Evolutionary conservation across 1,284 basidiomycete species (phyloP).

Genomic region (Pseudozyma pruni): DNA sequence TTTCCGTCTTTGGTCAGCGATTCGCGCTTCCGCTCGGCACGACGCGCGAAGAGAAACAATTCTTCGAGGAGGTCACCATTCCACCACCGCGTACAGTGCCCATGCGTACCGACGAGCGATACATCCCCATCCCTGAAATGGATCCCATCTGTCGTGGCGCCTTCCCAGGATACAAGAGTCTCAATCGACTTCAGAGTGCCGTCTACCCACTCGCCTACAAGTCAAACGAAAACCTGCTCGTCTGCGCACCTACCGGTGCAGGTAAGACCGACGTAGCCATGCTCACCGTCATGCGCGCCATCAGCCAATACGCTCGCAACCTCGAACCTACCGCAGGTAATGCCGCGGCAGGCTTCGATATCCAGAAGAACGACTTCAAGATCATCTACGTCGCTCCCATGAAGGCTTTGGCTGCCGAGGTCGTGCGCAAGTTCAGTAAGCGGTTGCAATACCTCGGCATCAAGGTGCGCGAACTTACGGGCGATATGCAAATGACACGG

Average conservation of each 20-base stretch:
- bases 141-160: constrained; percentile 84
- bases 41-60: constrained; percentile 72
- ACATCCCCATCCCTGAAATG: constrained; percentile 79
- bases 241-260: constrained; percentile 70
- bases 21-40: constrained; percentile 89
- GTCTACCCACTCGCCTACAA: constrained; percentile 92
- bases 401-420: constrained; percentile 97
- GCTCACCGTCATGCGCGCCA: constrained; percentile 88
- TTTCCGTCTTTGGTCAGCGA: constrained; percentile 79
- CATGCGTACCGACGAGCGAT: constrained; percentile 78
- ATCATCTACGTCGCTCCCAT: constrained; percentile 99
- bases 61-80: constrained; percentile 81
- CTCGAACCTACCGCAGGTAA: constrained; percentile 74
- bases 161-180: constrained; percentile 85
- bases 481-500: constrained; percentile 98
- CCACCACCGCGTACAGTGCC: constrained; percentile 86
- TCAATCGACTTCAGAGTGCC: constrained; percentile 96
- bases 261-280: constrained; percentile 99
- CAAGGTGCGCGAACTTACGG: constrained; percentile 91
- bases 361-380: constrained; percentile 76
- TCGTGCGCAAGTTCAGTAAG: constrained; percentile 90
- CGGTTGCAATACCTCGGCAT: constrained; percentile 90
- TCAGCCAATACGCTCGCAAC: constrained; percentile 79
- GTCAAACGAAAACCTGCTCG: constrained; percentile 95
- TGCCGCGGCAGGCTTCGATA: constrained; percentile 50